Conservation (phyloP, 1,139 yeast species). For the Nakaseomyces sp. region DNA sequence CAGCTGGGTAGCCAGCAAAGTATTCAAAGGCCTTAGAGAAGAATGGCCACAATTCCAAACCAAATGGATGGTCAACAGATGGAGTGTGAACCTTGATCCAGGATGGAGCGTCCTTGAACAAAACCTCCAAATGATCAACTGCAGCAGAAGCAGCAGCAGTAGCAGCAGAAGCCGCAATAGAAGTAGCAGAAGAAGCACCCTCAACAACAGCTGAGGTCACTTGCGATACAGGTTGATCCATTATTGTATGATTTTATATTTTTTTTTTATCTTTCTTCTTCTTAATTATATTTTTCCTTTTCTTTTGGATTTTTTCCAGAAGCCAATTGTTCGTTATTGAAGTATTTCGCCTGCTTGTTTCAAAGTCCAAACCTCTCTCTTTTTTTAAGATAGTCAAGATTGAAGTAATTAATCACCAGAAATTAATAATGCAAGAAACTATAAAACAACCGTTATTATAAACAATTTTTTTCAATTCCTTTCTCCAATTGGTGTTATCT, state of each 20-base stretch:
- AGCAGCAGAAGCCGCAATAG: constrained; percentile 9
- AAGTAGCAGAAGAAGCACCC: constrained; percentile 6
- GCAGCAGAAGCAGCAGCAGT: constrained; percentile 10
- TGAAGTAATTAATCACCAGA: too few species aligned
- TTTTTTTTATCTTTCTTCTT: background rate
- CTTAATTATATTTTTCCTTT: too few species aligned
- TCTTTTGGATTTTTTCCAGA: too few species aligned
- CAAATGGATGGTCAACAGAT: constrained; percentile 76
- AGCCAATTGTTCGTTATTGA: too few species aligned
- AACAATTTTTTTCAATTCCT: background rate
- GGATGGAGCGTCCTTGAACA: constrained; percentile 10
- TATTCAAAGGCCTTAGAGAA: constrained; percentile 51
- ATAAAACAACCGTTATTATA: background rate
- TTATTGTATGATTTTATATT: background rate
- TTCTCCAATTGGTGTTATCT: constrained; percentile 4
- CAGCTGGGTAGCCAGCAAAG: constrained; percentile 58
- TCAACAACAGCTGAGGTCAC: constrained; percentile 1
- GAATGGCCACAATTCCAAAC: constrained; percentile 81
- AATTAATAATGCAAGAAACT: too few species aligned
- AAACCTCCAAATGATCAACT: constrained; percentile 7
- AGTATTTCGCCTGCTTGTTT: too few species aligned
- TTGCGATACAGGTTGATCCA: constrained; percentile 6
- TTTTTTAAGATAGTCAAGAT: too few species aligned
- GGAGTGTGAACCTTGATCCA: constrained; percentile 38
- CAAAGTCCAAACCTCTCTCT: too few species aligned